A percentile compares a stretch with the other conserved stretches of the same genome.
Evolutionary conservation across 371 early-diverging fungal genomes (phyloP).

Genomic region (Syncephalastrum contaminatum): DNA sequence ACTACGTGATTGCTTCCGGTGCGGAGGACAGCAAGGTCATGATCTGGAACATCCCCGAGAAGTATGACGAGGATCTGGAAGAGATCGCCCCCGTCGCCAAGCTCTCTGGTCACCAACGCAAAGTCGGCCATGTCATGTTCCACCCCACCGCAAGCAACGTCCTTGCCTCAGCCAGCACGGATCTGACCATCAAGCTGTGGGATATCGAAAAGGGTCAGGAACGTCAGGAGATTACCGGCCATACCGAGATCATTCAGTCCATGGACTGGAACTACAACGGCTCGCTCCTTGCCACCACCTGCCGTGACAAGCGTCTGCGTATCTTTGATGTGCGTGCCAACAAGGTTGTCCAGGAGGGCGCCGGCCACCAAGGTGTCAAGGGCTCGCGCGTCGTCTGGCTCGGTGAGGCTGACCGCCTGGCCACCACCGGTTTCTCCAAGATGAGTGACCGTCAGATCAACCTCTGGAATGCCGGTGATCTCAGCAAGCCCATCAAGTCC

Average conservation of each 20-base stretch:
- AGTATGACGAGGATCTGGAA: conserved; percentile 63
- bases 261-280: conserved; percentile 91
- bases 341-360: conserved; percentile 77
- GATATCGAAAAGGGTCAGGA: conserved; percentile 94
- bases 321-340: conserved; percentile 91
- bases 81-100: conserved; percentile 63
- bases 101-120: conserved; percentile 69
- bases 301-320: conserved; percentile 94
- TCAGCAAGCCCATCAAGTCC: conserved; percentile 78
- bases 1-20: conserved; percentile 86
- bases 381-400: conserved; percentile 94
- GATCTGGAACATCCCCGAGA: conserved; percentile 93
- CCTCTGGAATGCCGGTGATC: conserved; percentile 81
- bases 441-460: conserved; percentile 91
- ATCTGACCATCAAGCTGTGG: conserved; percentile 94
- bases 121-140: conserved; percentile 96
- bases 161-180: conserved; percentile 87
- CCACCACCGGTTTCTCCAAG: conserved; percentile 93
- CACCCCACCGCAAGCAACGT: conserved; percentile 96
- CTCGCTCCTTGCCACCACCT: conserved; percentile 84
- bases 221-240: conserved; percentile 85
- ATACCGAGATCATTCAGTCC: conserved; percentile 90
- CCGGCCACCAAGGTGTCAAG: conserved; percentile 94
- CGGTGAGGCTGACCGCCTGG: conserved; percentile 79
- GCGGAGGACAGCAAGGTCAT: conserved; percentile 95